Conservation (phyloP, 2,329 filamentous ascomycete genomes). For the Botryotinia narcissicola region DNA sequence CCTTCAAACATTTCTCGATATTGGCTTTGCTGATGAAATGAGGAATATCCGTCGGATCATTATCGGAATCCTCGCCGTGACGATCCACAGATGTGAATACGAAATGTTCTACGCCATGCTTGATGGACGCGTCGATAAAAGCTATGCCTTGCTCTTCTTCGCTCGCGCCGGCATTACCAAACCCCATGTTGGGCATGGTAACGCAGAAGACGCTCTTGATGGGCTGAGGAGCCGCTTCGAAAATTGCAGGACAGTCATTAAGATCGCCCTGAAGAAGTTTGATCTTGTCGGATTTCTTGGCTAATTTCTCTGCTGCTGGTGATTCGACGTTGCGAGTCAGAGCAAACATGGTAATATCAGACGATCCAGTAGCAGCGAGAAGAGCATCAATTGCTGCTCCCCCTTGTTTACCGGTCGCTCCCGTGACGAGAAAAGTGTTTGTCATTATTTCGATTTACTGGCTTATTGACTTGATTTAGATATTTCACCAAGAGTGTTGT, state of each 20-base stretch:
- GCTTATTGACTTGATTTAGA: not conserved
- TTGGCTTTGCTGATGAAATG: constrained; percentile 55
- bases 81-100: constrained; percentile 59
- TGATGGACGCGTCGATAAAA: constrained; percentile 50
- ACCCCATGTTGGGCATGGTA: constrained; percentile 32
- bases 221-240: constrained; percentile 40
- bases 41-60: constrained; percentile 48
- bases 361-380: constrained; percentile 33
- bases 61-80: constrained; percentile 46
- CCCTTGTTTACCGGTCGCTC: constrained; percentile 50
- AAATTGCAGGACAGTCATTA: constrained; percentile 50
- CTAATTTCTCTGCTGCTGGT: constrained; percentile 47
- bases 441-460: constrained; percentile 8
- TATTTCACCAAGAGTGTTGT: not conserved
- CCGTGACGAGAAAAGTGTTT: constrained; percentile 42
- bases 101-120: constrained; percentile 51
- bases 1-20: constrained; percentile 55
- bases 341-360: constrained; percentile 51
- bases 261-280: constrained; percentile 57
- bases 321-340: constrained; percentile 55
- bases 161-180: constrained; percentile 27
- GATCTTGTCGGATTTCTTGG: constrained; percentile 45
- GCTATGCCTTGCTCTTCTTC: constrained; percentile 51
- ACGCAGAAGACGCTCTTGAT: constrained; percentile 64
- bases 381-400: constrained; percentile 45